Conservation (phyloP, 345 rosid genomes). For the Carallia brachiata region DNA sequence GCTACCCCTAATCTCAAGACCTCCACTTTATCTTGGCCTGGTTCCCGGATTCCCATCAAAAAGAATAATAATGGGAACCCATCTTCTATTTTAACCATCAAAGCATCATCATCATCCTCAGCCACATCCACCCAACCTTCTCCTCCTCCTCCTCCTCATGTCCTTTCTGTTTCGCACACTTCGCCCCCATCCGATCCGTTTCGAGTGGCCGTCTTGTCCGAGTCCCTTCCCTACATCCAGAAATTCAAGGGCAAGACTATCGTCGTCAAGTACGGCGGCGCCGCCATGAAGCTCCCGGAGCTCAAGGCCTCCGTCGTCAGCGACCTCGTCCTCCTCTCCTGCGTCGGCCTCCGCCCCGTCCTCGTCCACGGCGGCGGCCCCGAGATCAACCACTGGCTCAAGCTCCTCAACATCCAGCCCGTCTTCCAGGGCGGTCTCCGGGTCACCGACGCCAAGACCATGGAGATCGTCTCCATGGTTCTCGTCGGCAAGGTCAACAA, state of each 20-base stretch:
- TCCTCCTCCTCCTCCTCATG: not conserved
- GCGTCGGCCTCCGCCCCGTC: slow-evolving; percentile 86
- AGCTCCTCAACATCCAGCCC: slow-evolving; percentile 60
- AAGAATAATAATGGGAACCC: not conserved
- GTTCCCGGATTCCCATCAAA: not conserved
- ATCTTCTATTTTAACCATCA: slow-evolving; percentile 2
- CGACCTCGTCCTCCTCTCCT: slow-evolving; percentile 79
- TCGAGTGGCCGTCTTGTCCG: slow-evolving; percentile 80
- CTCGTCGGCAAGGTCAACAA: slow-evolving; percentile 85
- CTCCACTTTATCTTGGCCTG: not conserved
- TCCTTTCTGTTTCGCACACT: not conserved
- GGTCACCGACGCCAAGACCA: slow-evolving; percentile 78
- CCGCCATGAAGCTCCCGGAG: slow-evolving; percentile 80
- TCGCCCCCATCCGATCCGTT: slow-evolving; percentile 22
- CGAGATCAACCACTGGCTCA: slow-evolving; percentile 71
- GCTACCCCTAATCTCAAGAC: not conserved
- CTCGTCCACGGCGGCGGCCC: slow-evolving; percentile 97
- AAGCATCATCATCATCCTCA: not conserved
- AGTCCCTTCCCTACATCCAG: slow-evolving; percentile 90
- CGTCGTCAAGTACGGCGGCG: slow-evolving; percentile 96
- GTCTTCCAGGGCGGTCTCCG: slow-evolving; percentile 81
- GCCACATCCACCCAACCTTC: slow-evolving; percentile 1
- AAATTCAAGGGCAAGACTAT: slow-evolving; percentile 85
- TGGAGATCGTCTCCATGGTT: slow-evolving; percentile 98
- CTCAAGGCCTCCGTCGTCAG: slow-evolving; percentile 69